A percentile compares a stretch with the other conserved stretches of the same genome.
These are phyloP conservation scores for Bolboschoenoplectus hybrid DNA, from an alignment of 202 grass and related monocot genomes.

Conservation along the genomic window DNA sequence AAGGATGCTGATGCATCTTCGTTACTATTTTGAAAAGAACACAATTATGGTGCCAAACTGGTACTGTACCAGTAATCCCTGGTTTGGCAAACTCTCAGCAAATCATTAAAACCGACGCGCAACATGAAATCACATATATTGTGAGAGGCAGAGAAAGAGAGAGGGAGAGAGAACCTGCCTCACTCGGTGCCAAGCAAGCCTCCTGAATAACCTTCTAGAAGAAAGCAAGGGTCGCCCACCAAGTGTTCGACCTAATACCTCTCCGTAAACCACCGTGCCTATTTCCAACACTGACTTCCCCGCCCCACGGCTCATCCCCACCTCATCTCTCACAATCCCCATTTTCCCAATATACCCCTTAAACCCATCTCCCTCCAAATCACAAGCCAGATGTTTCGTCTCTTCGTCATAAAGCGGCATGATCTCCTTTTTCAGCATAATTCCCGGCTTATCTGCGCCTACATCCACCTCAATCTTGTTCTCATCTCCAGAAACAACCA, in stretches of 20 bases:
- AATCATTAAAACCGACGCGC: conserved; percentile 27
- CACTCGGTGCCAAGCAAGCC: conserved; percentile 85
- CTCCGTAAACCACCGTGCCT: conserved; percentile 70
- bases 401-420: conserved; percentile 59
- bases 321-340: conserved; percentile 50
- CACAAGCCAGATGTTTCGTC: conserved; percentile 50
- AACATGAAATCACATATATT: conserved; percentile 16
- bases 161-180: conserved; percentile 86
- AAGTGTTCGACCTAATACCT: conserved; percentile 91
- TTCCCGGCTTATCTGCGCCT: conserved; percentile 56
- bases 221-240: conserved; percentile 81
- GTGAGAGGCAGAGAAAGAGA: conserved; percentile 42
- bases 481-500: conserved; percentile 65
- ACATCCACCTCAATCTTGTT: conserved; percentile 66
- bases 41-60: background rate
- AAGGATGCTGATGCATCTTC: background rate
- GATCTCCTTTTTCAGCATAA: conserved; percentile 84
- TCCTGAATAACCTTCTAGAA: conserved; percentile 74
- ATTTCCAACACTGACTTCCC: conserved; percentile 56
- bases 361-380: conserved; percentile 42
- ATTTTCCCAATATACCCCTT: conserved; percentile 51
- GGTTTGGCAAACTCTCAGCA: background rate
- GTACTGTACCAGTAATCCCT: background rate
- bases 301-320: conserved; percentile 28
- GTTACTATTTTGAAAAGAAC: background rate